Conservation (phyloP, 208 protist genomes). For the Vickermania ingenoplastis region DNA sequence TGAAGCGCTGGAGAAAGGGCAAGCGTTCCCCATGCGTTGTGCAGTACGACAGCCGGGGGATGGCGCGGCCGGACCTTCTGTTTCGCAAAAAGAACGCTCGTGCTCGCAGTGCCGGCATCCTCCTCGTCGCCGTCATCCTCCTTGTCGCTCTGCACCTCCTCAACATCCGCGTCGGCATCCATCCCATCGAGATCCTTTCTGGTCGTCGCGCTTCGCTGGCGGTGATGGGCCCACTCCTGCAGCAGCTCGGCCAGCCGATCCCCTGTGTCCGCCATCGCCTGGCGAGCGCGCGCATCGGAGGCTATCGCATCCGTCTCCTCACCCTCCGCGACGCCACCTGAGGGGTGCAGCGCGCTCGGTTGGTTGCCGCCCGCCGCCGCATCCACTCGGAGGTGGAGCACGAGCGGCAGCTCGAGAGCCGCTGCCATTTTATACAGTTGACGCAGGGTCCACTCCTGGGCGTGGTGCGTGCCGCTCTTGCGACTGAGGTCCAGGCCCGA, state of each 20-base stretch:
- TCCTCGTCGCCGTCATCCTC: too few relatives aligned
- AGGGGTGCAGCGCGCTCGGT: not conserved
- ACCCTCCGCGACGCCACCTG: not conserved
- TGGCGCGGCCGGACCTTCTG: too few relatives aligned
- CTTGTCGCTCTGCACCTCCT: too few relatives aligned
- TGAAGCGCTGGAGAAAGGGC: slow-evolving; percentile 36
- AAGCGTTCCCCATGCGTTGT: slow-evolving; percentile 44
- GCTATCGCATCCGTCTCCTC: not conserved
- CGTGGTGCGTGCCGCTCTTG: slow-evolving; percentile 56
- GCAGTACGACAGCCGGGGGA: slow-evolving; percentile 44
- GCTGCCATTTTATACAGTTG: slow-evolving; percentile 41
- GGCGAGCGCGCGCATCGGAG: not conserved
- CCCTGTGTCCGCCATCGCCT: slow-evolving; percentile 18
- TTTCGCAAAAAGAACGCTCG: too few relatives aligned
- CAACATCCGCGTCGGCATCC: not conserved
- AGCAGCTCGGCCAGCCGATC: slow-evolving; percentile 52
- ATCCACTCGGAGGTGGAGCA: slow-evolving; percentile 39
- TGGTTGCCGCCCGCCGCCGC: not conserved
- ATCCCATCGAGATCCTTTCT: not conserved
- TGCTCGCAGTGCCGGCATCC: too few relatives aligned
- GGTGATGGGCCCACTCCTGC: slow-evolving; percentile 18
- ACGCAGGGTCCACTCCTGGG: slow-evolving; percentile 53
- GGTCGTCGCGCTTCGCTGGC: not conserved
- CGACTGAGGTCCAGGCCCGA: slow-evolving; percentile 57
- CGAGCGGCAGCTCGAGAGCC: slow-evolving; percentile 33